Conservation (phyloP, 1,139 yeast species). For the Hanseniaspora gamundiae region DNA sequence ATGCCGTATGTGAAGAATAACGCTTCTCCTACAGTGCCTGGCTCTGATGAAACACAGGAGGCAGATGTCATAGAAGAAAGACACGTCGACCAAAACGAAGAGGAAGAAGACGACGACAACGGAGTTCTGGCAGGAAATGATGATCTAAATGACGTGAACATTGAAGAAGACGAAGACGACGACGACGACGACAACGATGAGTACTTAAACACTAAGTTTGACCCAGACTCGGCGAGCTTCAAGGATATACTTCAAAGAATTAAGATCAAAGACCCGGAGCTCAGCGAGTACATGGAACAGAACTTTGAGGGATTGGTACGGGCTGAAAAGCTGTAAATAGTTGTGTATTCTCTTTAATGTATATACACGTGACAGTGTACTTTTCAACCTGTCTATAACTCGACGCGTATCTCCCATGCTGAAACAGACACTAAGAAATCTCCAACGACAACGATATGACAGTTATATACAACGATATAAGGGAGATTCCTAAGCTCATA, state of each 20-base stretch:
- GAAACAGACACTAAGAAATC: background rate
- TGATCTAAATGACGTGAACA: conserved; percentile 17
- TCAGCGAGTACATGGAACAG: conserved; percentile 10
- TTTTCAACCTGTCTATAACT: background rate
- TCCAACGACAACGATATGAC: background rate
- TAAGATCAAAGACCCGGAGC: conserved; percentile 25
- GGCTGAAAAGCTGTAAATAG: background rate
- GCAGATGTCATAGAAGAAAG: conserved; percentile 19
- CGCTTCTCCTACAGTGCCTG: too few species aligned
- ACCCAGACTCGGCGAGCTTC: conserved; percentile 26
- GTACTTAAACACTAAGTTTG: conserved; percentile 20
- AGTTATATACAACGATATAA: background rate
- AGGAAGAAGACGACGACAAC: conserved; percentile 24
- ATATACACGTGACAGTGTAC: too few species aligned
- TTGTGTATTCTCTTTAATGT: too few species aligned
- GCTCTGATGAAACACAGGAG: conserved; percentile 12
- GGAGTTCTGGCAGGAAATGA: conserved; percentile 25
- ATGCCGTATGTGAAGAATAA: conserved; percentile 23
- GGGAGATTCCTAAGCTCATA: background rate
- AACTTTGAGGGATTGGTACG: background rate
- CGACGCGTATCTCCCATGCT: background rate
- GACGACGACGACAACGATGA: conserved; percentile 19
- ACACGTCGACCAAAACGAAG: conserved; percentile 14
- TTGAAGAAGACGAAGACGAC: conserved; percentile 16
- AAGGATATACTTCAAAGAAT: conserved; percentile 29